A percentile compares a stretch with the other conserved stretches of the same genome.
Conservation (phyloP, 345 rosid species). For the Arabis alpina region DNA sequence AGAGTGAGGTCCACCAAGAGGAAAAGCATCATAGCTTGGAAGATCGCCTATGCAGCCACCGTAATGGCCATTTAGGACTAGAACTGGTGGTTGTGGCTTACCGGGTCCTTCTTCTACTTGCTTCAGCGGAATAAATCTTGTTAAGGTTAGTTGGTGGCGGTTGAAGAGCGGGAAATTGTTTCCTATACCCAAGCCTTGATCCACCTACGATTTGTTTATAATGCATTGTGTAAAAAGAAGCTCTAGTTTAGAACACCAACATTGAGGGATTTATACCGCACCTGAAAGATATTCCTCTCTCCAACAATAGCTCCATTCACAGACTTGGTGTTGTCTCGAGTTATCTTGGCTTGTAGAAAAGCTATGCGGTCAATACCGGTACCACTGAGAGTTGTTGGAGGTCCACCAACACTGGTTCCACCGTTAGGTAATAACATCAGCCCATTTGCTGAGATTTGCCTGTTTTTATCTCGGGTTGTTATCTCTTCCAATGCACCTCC, state of each 20-base stretch:
- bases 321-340: constrained; percentile 93
- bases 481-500: constrained; percentile 99
- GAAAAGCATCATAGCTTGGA: constrained; percentile 95
- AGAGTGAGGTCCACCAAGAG: constrained; percentile 97
- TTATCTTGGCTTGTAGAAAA: constrained; percentile 90
- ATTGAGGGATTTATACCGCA: constrained; percentile 26
- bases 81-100: constrained; percentile 82
- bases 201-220: constrained; percentile 59
- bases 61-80: constrained; percentile 96
- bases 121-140: constrained; percentile 81
- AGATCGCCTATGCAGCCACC: constrained; percentile 99
- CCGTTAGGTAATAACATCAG: constrained; percentile 94
- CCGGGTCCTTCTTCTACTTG: constrained; percentile 87
- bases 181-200: constrained; percentile 97
- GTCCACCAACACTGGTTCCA: constrained; percentile 98
- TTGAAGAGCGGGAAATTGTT: constrained; percentile 95
- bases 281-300: constrained; percentile 95
- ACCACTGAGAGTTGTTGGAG: constrained; percentile 98
- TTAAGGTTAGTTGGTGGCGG: constrained; percentile 88
- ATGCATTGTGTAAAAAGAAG: too few relatives aligned
- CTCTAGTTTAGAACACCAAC: too few relatives aligned
- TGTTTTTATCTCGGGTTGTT: constrained; percentile 96
- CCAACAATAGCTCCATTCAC: constrained; percentile 98
- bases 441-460: constrained; percentile 81
- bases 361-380: constrained; percentile 91